Evolutionary conservation across 1,284 basidiomycete species (phyloP), one percentile per base, ranked within the genome.

Genomic region (Pisolithus thermaeus): DNA sequence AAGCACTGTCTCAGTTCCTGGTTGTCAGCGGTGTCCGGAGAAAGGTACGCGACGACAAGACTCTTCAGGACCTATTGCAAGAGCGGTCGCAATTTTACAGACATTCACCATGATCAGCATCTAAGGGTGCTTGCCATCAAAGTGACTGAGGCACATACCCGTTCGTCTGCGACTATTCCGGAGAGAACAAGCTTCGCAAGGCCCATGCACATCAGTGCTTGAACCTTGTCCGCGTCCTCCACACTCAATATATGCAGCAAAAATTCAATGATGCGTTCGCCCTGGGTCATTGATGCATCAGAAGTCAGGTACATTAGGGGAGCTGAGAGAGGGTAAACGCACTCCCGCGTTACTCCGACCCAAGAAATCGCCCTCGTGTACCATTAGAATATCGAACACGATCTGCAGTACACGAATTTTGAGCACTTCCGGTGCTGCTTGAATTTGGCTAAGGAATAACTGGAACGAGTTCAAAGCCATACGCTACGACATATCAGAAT

Each of bases 381-480:
- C 83, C 76, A 97, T 87, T 57, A 98, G 70, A 52, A 97, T 71
- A 67, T 98, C 96, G 64, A 97, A 95, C 18, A 97, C 77, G 51
- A 93, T 81, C 62, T 95, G 87, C 14, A 97, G 73, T 3, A 94
- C 85, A 56, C 89, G 87, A 44, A 87, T 71, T 68, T 89, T 89
- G 55, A 97, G 79, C 23, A 84, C 78, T 52, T 87, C 86, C 0
- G 90, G 86, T 0, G 89, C 84, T 20, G 78, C 76, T 60, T 90
- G 84, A 1, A 93, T 80, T 69, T 97, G 94, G 46, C 84, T 81
- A 7, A 97, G 73, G 72, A 98, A 96, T 0, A 98, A 78, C 50
- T 91, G 87, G 71, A 98, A 94, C 1, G 93, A 95, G 58, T 85
- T 87, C 47, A 92, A 67, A 0, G 96, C 96, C 83, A 96, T 92